These are phyloP conservation scores for Cladosporium sp. DNA, from an alignment of 2,329 filamentous ascomycete species.

Conservation along the genomic window DNA sequence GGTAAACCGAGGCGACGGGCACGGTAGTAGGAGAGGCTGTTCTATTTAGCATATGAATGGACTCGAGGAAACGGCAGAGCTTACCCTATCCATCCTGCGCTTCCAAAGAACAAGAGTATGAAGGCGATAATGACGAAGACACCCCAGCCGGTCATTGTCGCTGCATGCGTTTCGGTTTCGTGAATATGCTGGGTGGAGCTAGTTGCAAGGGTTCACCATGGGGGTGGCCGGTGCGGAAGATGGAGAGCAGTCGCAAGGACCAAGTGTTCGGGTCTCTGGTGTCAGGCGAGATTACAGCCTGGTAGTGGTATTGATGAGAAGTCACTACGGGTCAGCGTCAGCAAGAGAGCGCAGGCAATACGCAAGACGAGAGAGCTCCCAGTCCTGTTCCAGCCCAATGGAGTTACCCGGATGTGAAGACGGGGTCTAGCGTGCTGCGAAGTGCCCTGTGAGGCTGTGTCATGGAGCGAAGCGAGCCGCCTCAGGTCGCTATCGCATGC, in stretches of 20 bases:
- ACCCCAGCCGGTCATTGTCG: constrained; percentile 40
- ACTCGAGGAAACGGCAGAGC: neutral
- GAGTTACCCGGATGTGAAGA: neutral
- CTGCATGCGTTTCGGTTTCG: neutral
- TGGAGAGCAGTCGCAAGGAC: neutral
- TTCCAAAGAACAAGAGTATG: constrained; percentile 55
- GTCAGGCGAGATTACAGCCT: neutral
- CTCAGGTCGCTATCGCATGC: neutral
- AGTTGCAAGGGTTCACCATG: constrained; percentile 2
- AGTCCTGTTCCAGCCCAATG: neutral
- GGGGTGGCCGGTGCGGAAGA: constrained; percentile 1
- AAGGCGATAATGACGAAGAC: constrained; percentile 70
- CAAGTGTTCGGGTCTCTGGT: neutral
- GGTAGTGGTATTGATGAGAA: neutral
- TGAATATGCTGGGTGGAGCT: neutral
- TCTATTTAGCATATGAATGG: constrained; percentile 1
- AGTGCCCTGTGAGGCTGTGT: constrained; percentile 4
- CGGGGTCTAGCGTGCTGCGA: constrained; percentile 5
- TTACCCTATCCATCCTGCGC: constrained; percentile 60
- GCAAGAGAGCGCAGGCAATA: neutral
- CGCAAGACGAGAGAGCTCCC: neutral
- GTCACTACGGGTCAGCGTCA: neutral
- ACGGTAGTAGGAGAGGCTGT: constrained; percentile 62
- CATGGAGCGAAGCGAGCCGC: neutral
- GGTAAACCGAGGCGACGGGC: constrained; percentile 72